phyloP scores from a whole-genome alignment of 331 rosid species.

The Cydonia oblonga region DNA sequence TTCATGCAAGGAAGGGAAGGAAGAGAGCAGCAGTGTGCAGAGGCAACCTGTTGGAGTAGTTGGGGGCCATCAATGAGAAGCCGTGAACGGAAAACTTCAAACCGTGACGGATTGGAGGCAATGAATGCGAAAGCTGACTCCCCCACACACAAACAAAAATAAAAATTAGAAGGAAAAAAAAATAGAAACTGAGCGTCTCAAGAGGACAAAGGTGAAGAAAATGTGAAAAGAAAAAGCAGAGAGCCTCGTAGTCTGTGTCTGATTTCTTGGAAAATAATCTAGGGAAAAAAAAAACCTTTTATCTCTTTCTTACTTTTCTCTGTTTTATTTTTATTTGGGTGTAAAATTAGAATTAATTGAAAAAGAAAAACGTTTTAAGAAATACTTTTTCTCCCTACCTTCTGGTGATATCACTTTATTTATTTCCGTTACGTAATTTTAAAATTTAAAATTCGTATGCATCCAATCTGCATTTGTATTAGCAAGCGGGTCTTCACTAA shows the following conservation, averaged over 20 bases:
- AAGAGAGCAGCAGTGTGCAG: background rate
- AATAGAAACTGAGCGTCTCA: background rate
- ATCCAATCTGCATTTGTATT: too few relatives aligned
- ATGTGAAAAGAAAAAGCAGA: background rate
- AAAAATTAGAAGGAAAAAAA: background rate
- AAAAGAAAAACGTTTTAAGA: too few relatives aligned
- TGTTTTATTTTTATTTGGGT: background rate
- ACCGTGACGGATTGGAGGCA: slow-evolving; percentile 7
- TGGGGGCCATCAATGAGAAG: slow-evolving; percentile 18
- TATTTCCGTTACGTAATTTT: too few relatives aligned
- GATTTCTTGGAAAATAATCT: background rate
- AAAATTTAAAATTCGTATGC: too few relatives aligned
- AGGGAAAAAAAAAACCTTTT: too few relatives aligned
- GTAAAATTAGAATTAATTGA: background rate
- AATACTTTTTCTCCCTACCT: too few relatives aligned
- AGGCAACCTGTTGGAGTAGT: slow-evolving; percentile 17
- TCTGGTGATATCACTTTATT: too few relatives aligned
- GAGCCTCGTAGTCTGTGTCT: slow-evolving; percentile 34
- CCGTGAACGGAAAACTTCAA: slow-evolving; percentile 25
- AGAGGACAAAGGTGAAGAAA: background rate
- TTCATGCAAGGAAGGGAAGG: slow-evolving; percentile 5
- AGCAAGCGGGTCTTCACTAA: too few relatives aligned
- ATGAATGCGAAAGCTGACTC: background rate
- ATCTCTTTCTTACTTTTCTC: background rate
- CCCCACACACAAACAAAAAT: background rate